Conservation (phyloP, 768 basidiomycete genomes). For the Dictyophora rubrovolvata region DNA sequence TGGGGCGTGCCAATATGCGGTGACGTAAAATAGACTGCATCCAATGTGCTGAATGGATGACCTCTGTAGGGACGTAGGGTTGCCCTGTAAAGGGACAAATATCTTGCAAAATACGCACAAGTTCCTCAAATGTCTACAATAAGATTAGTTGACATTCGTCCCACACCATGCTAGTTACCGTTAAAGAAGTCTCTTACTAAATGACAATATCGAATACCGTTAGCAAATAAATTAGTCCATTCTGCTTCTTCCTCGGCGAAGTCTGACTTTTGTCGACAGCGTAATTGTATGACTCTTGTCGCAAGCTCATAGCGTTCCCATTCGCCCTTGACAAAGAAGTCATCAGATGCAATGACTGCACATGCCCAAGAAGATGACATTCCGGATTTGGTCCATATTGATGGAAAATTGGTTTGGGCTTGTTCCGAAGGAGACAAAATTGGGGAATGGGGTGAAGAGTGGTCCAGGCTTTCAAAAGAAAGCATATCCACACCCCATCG, state of each 20-base stretch:
- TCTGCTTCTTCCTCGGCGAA: slow-evolving; percentile 55
- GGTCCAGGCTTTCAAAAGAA: slow-evolving; percentile 39
- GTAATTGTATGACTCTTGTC: slow-evolving; percentile 61
- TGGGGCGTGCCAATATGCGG: slow-evolving; percentile 35
- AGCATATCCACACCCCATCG: slow-evolving; percentile 81
- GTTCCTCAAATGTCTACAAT: slow-evolving; percentile 66
- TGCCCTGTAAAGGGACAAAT: slow-evolving; percentile 59
- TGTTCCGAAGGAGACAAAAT: neutral
- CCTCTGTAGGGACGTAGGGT: slow-evolving; percentile 55
- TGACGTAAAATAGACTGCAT: slow-evolving; percentile 56
- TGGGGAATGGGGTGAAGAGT: slow-evolving; percentile 13
- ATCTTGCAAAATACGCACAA: slow-evolving; percentile 65
- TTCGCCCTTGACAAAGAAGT: slow-evolving; percentile 71
- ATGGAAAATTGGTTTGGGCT: slow-evolving; percentile 25
- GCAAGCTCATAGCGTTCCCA: slow-evolving; percentile 74
- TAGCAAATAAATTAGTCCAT: slow-evolving; percentile 59
- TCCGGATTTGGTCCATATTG: slow-evolving; percentile 69
- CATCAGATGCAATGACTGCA: slow-evolving; percentile 65
- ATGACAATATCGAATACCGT: slow-evolving; percentile 77
- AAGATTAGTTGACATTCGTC: neutral
- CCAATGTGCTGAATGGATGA: slow-evolving; percentile 77
- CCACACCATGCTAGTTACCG: neutral
- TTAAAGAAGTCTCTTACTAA: slow-evolving; percentile 51
- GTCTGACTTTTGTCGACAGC: slow-evolving; percentile 41
- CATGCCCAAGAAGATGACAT: slow-evolving; percentile 64